Evolutionary conservation across 2,329 filamentous ascomycete genomes (phyloP).

Genomic region (Colletotrichum limetticola): DNA sequence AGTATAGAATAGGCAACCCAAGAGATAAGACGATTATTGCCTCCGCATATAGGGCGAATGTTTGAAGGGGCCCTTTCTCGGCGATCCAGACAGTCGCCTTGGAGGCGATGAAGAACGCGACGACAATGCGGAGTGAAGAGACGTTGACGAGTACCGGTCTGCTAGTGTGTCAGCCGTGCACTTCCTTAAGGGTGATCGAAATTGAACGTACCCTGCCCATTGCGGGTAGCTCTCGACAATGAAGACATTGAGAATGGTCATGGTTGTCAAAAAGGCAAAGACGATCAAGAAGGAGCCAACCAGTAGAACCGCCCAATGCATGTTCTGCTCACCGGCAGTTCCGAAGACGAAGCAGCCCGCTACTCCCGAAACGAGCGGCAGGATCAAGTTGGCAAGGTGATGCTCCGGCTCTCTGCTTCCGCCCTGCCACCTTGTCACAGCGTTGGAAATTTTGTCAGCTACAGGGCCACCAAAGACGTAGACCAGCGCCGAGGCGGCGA

Average conservation of each 20-base stretch:
- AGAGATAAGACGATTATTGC: conserved; percentile 44
- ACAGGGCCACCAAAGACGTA: conserved; percentile 43
- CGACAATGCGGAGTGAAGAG: conserved; percentile 44
- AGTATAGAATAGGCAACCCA: conserved; percentile 42
- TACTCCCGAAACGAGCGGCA: conserved; percentile 43
- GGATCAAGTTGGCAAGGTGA: conserved; percentile 43
- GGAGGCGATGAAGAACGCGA: conserved; percentile 44
- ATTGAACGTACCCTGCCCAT: conserved; percentile 20
- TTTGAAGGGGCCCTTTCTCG: conserved; percentile 40
- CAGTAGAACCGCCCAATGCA: conserved; percentile 43
- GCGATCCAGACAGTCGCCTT: conserved; percentile 42
- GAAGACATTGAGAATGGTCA: conserved; percentile 44
- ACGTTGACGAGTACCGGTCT: conserved; percentile 48
- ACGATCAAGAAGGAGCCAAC: conserved; percentile 42
- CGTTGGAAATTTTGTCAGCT: conserved; percentile 43
- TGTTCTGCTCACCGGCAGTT: conserved; percentile 39
- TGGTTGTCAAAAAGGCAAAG: conserved; percentile 42
- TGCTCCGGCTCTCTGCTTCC: conserved; percentile 46
- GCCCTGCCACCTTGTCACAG: conserved; percentile 41
- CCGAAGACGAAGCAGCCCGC: conserved; percentile 46
- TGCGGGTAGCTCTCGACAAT: conserved; percentile 47
- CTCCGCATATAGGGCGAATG: conserved; percentile 45
- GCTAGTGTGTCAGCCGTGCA: not conserved
- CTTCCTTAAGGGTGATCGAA: rapidly evolving
- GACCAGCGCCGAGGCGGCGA: conserved; percentile 34